These are phyloP conservation scores for Proliferodiscus dingleyae DNA, from an alignment of 2,329 filamentous ascomycete species.

Conservation along the genomic window DNA sequence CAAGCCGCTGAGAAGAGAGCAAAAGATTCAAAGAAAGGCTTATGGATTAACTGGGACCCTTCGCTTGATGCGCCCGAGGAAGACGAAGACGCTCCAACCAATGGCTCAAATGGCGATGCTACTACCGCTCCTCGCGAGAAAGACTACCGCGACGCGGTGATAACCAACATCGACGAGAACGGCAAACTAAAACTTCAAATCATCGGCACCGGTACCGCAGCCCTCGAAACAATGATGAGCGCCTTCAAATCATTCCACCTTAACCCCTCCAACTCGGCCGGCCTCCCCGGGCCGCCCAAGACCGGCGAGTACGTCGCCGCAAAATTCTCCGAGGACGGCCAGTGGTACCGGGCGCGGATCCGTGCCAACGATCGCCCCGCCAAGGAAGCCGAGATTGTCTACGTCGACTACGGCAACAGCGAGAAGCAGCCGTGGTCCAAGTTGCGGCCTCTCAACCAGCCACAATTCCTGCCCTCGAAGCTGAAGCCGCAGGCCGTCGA, in stretches of 20 bases:
- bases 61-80: conserved; percentile 69
- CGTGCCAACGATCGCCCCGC: conserved; percentile 87
- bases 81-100: conserved; percentile 43
- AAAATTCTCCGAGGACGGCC: conserved; percentile 80
- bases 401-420: conserved; percentile 94
- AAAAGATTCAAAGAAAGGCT: conserved; percentile 79
- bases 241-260: conserved; percentile 89
- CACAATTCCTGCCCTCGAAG: conserved; percentile 74
- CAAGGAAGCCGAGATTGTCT: conserved; percentile 85
- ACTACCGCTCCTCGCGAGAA: conserved; percentile 60
- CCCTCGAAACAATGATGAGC: conserved; percentile 82
- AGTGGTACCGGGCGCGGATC: conserved; percentile 92
- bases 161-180: conserved; percentile 82
- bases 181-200: conserved; percentile 88
- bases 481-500: conserved; percentile 85
- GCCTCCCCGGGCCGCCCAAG: conserved; percentile 74
- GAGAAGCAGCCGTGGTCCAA: conserved; percentile 82
- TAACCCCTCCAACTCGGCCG: conserved; percentile 71
- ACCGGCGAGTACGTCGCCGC: conserved; percentile 87
- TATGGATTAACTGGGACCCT: conserved; percentile 95
- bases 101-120: conserved; percentile 49
- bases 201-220: conserved; percentile 78
- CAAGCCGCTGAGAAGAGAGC: conserved; percentile 82
- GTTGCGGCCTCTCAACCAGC: conserved; percentile 73
- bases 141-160: conserved; percentile 89